phyloP scores from a whole-genome alignment of 306 rosid genomes.

The Casuarina equisetifolia region DNA sequence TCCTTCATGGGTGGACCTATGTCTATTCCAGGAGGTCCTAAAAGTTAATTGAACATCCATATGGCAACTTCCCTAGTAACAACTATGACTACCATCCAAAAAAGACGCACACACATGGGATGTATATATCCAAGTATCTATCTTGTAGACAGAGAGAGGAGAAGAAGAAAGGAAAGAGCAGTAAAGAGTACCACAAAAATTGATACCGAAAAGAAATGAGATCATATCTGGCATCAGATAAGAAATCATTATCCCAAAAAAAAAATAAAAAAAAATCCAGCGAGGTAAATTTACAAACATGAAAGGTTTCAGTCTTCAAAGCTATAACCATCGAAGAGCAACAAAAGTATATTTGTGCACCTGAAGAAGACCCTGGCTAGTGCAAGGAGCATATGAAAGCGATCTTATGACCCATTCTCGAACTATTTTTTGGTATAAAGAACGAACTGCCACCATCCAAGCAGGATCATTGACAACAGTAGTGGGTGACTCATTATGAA shows the following conservation, averaged over 20 bases:
- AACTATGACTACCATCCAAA: too few relatives aligned
- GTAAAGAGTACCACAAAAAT: background rate
- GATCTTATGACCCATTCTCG: slow-evolving; percentile 96
- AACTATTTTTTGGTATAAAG: slow-evolving; percentile 85
- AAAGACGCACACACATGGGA: too few relatives aligned
- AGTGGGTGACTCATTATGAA: slow-evolving; percentile 72
- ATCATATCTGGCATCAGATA: background rate
- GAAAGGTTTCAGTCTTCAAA: background rate
- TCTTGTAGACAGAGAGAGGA: too few relatives aligned
- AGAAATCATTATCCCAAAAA: background rate
- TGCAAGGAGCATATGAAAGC: slow-evolving; percentile 91
- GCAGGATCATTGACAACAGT: slow-evolving; percentile 85
- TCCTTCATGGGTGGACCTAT: too few relatives aligned
- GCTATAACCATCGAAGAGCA: slow-evolving; percentile 10
- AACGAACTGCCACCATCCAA: slow-evolving; percentile 79
- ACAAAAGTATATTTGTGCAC: slow-evolving; percentile 44
- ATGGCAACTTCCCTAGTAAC: too few relatives aligned
- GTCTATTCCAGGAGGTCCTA: too few relatives aligned
- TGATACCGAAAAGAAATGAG: background rate
- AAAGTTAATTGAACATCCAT: too few relatives aligned
- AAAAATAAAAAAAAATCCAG: background rate
- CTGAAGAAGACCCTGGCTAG: slow-evolving; percentile 99
- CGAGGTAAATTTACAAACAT: background rate
- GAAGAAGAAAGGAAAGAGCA: background rate
- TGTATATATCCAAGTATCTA: too few relatives aligned